Percentiles rank a stretch among this genome's conserved stretches.
These are phyloP conservation scores for Chytridiales sp. DNA, from an alignment of 371 early-diverging fungal genomes.

Conservation along the genomic window DNA sequence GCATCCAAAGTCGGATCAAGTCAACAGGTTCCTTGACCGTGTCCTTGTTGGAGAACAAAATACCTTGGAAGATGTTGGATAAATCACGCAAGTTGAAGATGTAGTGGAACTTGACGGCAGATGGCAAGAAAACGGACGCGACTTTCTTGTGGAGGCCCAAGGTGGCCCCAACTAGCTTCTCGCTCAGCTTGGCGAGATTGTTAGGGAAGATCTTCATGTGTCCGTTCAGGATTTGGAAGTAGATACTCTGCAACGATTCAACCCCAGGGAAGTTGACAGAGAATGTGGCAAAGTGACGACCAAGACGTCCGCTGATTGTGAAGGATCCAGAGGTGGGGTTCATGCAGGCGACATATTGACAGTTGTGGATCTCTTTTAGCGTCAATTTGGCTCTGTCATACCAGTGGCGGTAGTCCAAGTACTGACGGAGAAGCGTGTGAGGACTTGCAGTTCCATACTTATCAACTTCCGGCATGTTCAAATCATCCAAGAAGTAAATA, in stretches of 20 bases:
- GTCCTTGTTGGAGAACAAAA: conserved; percentile 55
- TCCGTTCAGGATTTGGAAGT: conserved; percentile 49
- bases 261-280: conserved; percentile 60
- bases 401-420: conserved; percentile 63
- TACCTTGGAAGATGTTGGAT: conserved; percentile 61
- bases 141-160: conserved; percentile 59
- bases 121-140: conserved; percentile 52
- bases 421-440: conserved; percentile 59
- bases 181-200: conserved; percentile 44
- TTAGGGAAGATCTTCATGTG: conserved; percentile 53
- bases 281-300: conserved; percentile 61
- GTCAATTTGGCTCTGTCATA: conserved; percentile 61
- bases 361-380: conserved; percentile 65
- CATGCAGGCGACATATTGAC: conserved; percentile 67
- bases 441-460: conserved; percentile 63
- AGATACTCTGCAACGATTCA: conserved; percentile 57
- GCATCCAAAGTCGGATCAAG: conserved; percentile 52
- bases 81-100: conserved; percentile 62
- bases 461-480: conserved; percentile 70
- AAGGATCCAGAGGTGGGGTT: conserved; percentile 68
- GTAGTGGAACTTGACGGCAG: conserved; percentile 66
- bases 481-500: conserved; percentile 65
- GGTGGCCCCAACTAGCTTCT: conserved; percentile 51
- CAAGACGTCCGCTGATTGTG: conserved; percentile 56
- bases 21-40: conserved; percentile 55